Evolutionary conservation across 1,284 basidiomycete species (phyloP).

Genomic region (Irpex lacteus): DNA sequence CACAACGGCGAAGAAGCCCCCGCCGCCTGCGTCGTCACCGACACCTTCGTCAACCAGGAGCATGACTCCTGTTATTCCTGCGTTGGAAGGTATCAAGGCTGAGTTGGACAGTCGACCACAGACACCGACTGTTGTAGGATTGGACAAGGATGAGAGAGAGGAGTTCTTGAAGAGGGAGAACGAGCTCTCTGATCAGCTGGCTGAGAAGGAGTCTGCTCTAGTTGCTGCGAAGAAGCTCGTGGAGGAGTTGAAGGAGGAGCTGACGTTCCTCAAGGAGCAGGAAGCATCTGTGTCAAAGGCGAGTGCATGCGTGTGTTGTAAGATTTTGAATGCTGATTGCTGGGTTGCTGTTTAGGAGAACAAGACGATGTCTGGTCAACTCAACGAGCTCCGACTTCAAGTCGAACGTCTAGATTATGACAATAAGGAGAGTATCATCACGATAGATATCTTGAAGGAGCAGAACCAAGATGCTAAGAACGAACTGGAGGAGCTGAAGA

Average conservation of each 20-base stretch:
- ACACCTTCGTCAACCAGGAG: constrained; percentile 59
- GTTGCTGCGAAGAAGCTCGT: constrained; percentile 74
- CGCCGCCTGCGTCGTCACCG: constrained; percentile 51
- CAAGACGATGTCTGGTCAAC: constrained; percentile 84
- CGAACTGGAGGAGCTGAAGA: constrained; percentile 90
- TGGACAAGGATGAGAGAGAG: constrained; percentile 97
- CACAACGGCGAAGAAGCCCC: constrained; percentile 52
- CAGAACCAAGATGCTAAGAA: constrained; percentile 86
- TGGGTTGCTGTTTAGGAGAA: constrained; percentile 63
- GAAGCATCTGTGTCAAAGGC: constrained; percentile 77
- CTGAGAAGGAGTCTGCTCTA: constrained; percentile 86
- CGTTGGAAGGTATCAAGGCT: constrained; percentile 70
- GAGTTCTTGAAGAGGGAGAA: constrained; percentile 97
- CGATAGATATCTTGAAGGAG: constrained; percentile 95
- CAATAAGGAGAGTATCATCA: constrained; percentile 92
- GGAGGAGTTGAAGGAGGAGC: constrained; percentile 83
- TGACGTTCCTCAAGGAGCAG: constrained; percentile 89
- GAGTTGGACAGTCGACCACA: constrained; percentile 80
- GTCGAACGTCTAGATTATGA: constrained; percentile 94
- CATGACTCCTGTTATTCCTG: constrained; percentile 81
- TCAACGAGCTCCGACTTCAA: constrained; percentile 91
- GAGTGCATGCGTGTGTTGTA: constrained; percentile 17
- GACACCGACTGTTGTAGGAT: constrained; percentile 79
- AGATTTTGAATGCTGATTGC: constrained; percentile 1
- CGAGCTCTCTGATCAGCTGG: constrained; percentile 91